A percentile compares a stretch with the other conserved stretches of the same genome.
These are phyloP conservation scores for Pseudoscleropodium purum DNA, from an alignment of 225 moss, liverwort and hornwort species.

Conservation along the genomic window DNA sequence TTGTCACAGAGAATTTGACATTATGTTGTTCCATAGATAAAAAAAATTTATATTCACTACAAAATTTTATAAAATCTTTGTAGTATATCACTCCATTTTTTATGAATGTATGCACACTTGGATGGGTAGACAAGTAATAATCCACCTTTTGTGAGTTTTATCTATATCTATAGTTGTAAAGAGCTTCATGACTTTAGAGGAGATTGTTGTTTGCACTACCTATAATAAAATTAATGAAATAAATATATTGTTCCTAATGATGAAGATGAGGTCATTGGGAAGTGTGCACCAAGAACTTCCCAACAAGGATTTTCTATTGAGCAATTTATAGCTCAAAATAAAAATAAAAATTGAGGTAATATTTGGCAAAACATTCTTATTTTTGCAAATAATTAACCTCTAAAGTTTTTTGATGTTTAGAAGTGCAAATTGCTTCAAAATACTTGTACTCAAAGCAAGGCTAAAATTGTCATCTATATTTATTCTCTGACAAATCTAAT, in stretches of 20 bases:
- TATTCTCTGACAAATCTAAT: neutral
- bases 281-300: accelerated
- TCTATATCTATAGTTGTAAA: neutral
- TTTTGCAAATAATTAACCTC: neutral
- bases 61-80: neutral
- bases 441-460: neutral
- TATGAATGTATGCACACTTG: neutral
- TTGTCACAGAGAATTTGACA: accelerated
- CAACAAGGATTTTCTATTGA: neutral
- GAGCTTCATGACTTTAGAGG: too few relatives aligned
- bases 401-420: neutral
- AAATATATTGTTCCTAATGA: accelerated
- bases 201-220: neutral
- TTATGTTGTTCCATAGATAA: neutral
- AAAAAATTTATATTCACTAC: neutral
- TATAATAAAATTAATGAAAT: neutral
- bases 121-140: neutral
- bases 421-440: neutral
- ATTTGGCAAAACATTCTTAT: neutral
- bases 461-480: neutral
- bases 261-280: neutral
- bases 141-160: neutral
- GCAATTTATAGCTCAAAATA: neutral
- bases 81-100: neutral
- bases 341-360: neutral